Evolutionary conservation across 1,139 yeast genomes (phyloP).

Genomic region (Kurtzmaniella natalensis): DNA sequence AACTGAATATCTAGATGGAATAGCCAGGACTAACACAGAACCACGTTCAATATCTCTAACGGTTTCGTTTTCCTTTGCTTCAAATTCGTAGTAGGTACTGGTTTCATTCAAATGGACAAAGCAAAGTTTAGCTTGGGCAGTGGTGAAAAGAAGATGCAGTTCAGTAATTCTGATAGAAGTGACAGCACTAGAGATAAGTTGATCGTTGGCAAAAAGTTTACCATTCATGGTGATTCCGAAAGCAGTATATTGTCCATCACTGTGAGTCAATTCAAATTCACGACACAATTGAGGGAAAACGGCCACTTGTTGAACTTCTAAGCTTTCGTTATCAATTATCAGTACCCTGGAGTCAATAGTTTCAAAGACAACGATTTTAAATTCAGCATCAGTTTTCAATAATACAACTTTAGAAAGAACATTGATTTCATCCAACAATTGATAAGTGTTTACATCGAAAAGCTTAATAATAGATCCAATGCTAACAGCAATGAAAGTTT

Average conservation of each 20-base stretch:
- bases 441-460: conserved; percentile 41
- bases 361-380: conserved; percentile 50
- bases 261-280: conserved; percentile 48
- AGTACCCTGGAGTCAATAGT: conserved; percentile 61
- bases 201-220: conserved; percentile 61
- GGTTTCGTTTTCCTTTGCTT: conserved; percentile 63
- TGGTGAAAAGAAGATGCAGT: conserved; percentile 73
- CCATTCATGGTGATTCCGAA: conserved; percentile 77
- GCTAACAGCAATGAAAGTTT: conserved; percentile 50
- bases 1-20: conserved; percentile 81
- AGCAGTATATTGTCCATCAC: conserved; percentile 35
- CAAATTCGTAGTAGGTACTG: conserved; percentile 28
- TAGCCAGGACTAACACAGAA: conserved; percentile 69
- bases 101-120: conserved; percentile 61
- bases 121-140: conserved; percentile 80
- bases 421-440: conserved; percentile 38
- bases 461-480: conserved; percentile 49
- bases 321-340: conserved; percentile 20
- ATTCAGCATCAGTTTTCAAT: conserved; percentile 54
- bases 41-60: conserved; percentile 89
- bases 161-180: conserved; percentile 79
- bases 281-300: conserved; percentile 69
- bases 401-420: conserved; percentile 50
- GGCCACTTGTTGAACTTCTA: conserved; percentile 28
- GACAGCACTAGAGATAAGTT: conserved; percentile 67